Percentiles rank a stretch among this genome's conserved stretches.
Evolutionary conservation across 2,329 filamentous ascomycete genomes (phyloP).

Genomic region (Neofusicoccum umdonicola): DNA sequence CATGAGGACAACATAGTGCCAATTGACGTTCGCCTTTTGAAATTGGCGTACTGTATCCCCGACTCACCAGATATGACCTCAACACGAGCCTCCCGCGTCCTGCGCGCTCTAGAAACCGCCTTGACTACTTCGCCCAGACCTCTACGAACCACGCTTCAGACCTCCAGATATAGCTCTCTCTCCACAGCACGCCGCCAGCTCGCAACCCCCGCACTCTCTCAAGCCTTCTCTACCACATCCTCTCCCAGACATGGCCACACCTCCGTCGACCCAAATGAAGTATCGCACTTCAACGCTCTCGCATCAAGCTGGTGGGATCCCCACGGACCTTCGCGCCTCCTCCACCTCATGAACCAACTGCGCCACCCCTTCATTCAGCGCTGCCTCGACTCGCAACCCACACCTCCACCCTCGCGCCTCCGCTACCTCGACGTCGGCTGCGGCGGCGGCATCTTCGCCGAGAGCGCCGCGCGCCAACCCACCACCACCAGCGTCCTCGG

Average conservation of each 20-base stretch:
- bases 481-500: constrained; percentile 65
- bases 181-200: background rate
- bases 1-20: background rate
- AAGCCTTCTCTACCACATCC: background rate
- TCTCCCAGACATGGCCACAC: constrained; percentile 14
- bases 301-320: constrained; percentile 97
- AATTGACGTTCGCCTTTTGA: background rate
- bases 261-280: constrained; percentile 74
- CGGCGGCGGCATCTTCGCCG: constrained; percentile 94
- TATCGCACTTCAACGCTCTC: constrained; percentile 91
- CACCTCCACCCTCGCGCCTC: constrained; percentile 42
- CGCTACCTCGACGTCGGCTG: constrained; percentile 90
- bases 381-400: constrained; percentile 55
- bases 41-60: background rate
- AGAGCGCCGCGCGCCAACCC: constrained; percentile 71
- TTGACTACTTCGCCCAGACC: background rate
- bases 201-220: background rate
- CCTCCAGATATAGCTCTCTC: background rate
- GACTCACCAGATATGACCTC: background rate
- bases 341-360: constrained; percentile 97
- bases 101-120: background rate
- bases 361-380: constrained; percentile 85
- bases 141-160: background rate
- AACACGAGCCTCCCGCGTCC: background rate
- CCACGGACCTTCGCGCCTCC: constrained; percentile 82